phyloP scores from a whole-genome alignment of 2,329 filamentous ascomycete species.

The Fusarium pilosicola region DNA sequence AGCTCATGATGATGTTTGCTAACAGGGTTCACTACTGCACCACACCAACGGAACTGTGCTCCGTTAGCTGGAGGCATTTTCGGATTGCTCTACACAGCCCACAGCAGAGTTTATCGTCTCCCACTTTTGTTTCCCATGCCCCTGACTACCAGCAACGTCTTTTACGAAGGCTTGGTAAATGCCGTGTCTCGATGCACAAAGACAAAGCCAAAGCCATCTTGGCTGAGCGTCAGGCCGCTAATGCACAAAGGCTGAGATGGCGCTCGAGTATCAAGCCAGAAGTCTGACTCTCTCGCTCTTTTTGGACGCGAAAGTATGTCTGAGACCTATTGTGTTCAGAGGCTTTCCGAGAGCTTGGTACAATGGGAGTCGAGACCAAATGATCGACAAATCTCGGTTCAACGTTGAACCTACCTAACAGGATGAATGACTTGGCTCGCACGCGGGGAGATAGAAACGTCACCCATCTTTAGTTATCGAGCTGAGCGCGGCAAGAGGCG shows the following conservation, averaged over 20 bases:
- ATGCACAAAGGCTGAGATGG: slow-evolving; percentile 4
- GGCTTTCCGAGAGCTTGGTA: neutral
- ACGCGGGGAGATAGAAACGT: neutral
- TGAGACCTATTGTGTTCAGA: neutral
- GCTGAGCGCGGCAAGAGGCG: neutral
- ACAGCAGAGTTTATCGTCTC: slow-evolving; percentile 1
- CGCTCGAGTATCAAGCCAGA: neutral
- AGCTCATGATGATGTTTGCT: neutral
- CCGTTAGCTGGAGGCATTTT: neutral
- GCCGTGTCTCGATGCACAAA: neutral
- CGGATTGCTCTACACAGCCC: neutral
- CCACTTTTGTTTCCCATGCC: neutral
- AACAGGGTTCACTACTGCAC: slow-evolving; percentile 4
- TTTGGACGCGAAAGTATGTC: neutral
- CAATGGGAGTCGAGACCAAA: neutral
- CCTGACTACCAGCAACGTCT: slow-evolving; percentile 17
- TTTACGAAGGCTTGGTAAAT: neutral
- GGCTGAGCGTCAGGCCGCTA: neutral
- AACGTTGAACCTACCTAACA: neutral
- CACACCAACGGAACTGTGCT: neutral
- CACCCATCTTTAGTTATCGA: neutral
- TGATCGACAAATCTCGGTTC: neutral
- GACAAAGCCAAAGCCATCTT: neutral
- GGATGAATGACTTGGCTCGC: neutral
- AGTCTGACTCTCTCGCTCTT: neutral